Percentiles rank a stretch among this genome's conserved stretches.
Conservation (phyloP, 1,284 basidiomycete genomes). For the Microbotryomycetes sp. region DNA sequence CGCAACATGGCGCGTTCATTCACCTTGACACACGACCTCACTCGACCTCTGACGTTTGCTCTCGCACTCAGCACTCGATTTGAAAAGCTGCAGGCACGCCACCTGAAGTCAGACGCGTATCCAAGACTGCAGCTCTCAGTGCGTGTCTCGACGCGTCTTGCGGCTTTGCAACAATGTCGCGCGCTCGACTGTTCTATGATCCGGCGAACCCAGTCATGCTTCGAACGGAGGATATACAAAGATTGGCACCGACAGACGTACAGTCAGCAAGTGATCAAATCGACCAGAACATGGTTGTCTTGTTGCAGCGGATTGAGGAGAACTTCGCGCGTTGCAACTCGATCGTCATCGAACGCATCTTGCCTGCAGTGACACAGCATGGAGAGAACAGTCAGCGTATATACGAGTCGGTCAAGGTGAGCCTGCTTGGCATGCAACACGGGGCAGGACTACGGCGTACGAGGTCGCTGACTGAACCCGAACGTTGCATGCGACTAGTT, state of each 20-base stretch:
- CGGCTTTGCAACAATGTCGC: background rate
- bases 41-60: no score
- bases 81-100: no score
- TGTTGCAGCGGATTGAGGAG: conserved; percentile 34
- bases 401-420: conserved; percentile 36
- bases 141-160: no score
- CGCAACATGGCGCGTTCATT: no score
- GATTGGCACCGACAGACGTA: conserved; percentile 27
- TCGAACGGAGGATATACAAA: conserved; percentile 21
- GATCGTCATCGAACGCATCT: conserved; percentile 30
- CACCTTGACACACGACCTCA: no score
- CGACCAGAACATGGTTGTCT: conserved; percentile 34
- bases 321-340: conserved; percentile 30
- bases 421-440: background rate
- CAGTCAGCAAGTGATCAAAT: conserved; percentile 34
- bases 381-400: conserved; percentile 34
- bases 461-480: background rate
- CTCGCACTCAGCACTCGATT: no score
- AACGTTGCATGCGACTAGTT: conserved; percentile 11
- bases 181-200: conserved; percentile 23
- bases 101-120: no score
- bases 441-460: background rate
- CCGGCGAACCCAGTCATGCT: conserved; percentile 28
- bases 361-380: conserved; percentile 33
- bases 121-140: no score